Base-by-base conservation (phyloP, 2,329 filamentous ascomycete genomes). In the Triangularia verruculosa region DNA sequence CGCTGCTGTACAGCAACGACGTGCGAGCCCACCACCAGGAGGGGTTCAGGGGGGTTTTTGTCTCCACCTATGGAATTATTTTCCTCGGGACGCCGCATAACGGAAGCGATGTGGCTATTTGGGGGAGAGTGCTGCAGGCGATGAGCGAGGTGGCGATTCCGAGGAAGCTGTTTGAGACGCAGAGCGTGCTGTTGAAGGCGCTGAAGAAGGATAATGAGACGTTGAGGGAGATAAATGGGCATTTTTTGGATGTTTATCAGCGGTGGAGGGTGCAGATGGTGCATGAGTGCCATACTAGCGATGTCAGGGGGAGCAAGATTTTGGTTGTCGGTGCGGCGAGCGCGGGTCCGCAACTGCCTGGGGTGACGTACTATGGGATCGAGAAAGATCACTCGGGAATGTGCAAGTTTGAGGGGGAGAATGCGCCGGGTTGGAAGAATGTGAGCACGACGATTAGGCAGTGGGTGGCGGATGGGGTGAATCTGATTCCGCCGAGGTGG, bases 61-160 rank as follows among this genome's bases (percentile, higher is more conserved):
- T 92, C 9, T 92, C 89, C 0, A 93, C 90, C 0, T 93, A 88
- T 71, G 90, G 87, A 24, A 85, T 93, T 63, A 80, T 93, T 32
- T 93, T 93, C 73, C 80, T 93, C 27, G 90, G 90, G 13, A 93
- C 90, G 13, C 90, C 90, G 6, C 90, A 93, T 73, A 85, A 82
- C 17, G 90, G 89, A 8, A 86, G 89, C 1, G 87, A 88, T 66
- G 76, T 88, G 1, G 89, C 89, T 1, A 82, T 84, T 69, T 91
- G 89, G 88, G 89, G 86, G 0, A 76, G 83, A 11, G 78, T 89
- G 61, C 77, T 92, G 32, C 88, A 92, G 74, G 83, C 82, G 67
- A 89, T 92, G 79, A 86, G 86, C 58, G 82, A 84, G 60, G 83
- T 84, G 0, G 80, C 91, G 15, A 73, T 91, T 11, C 89, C 89